Percentiles rank a stretch among this genome's conserved stretches.
These are phyloP conservation scores for Durio zibethinus DNA, from an alignment of 345 rosid species.

Conservation along the genomic window DNA sequence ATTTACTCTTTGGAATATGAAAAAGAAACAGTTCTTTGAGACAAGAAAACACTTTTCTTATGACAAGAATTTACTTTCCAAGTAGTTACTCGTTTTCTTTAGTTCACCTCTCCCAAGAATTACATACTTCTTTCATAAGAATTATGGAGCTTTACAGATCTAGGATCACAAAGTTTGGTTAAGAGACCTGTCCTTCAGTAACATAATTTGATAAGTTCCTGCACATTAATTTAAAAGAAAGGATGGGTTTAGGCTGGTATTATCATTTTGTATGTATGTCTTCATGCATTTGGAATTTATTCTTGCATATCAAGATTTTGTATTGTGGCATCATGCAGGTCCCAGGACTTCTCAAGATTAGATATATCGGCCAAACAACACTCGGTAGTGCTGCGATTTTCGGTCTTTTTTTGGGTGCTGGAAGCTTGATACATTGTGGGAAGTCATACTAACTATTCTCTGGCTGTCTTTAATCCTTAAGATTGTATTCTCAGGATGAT, in stretches of 20 bases:
- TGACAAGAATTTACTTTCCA: not conserved
- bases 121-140: too few species aligned
- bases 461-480: not conserved
- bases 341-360: slow-evolving; percentile 76
- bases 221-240: not conserved
- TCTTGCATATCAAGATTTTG: not conserved
- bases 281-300: not conserved
- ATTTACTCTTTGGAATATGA: not conserved
- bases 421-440: slow-evolving; percentile 86
- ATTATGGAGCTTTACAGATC: not conserved
- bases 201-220: not conserved
- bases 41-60: too few species aligned
- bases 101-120: not conserved
- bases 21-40: not conserved
- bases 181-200: too few species aligned
- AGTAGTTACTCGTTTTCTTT: not conserved
- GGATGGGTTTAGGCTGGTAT: not conserved
- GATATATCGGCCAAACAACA: slow-evolving; percentile 90
- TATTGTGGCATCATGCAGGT: slow-evolving; percentile 35
- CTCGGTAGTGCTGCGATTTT: slow-evolving; percentile 85
- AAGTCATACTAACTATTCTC: slow-evolving; percentile 36
- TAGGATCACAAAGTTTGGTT: not conserved
- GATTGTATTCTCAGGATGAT: not conserved
- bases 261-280: not conserved
- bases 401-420: slow-evolving; percentile 90